Evolutionary conservation across 2,329 filamentous ascomycete genomes (phyloP), one percentile per base, ranked within the genome.

Genomic region (Aspergillus viridinutans): DNA sequence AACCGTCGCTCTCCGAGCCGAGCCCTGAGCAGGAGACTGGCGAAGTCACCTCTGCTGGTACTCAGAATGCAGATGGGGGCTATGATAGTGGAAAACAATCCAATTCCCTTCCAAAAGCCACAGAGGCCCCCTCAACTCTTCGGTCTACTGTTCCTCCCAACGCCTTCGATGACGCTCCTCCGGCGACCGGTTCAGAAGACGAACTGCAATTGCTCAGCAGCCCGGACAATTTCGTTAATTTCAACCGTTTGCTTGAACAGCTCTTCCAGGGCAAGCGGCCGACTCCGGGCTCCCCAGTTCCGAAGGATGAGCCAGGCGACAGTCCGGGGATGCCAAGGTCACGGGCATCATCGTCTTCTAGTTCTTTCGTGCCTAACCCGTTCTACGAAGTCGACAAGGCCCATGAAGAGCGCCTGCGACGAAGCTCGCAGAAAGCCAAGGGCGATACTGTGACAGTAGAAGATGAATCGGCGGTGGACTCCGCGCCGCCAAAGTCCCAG

Each of bases 321-420:
- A 47, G 23, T 47, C 43, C n/a, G 23, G 26, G 26, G 23, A 26
- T 23, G 21, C 49, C 51, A n/a, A 32, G 3, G 2, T 57, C 57
- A 32, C 48, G 21, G 8, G 43, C 52, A 3, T 62, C 59, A 3
- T 26, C 56, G 3, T 61, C 59, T 4, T 21, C 56, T 10, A 28
- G 29, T 21, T 63, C 62, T 1, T 45, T 58, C 7, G 65, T 72
- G 7, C 65, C 65, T 2, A 72, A 73, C 57, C 71, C 71, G 6
- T 72, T 72, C 52, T 71, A 67, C 50, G 64, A 72, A 38, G 58
- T 64, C 14, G 69, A 70, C 51, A 64, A 61, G 50, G 60, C 59
- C 12, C 54, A 60, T 23, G 63, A 64, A 49, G 58, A 61, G 32
- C 56, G 53, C 14, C 45, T 55, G 21, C 57, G 40, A 14, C 59